Evolutionary conservation across 2,329 filamentous ascomycete species (phyloP), one percentile per base, ranked within the genome.

Genomic region (Paramyrothecium roridum): DNA sequence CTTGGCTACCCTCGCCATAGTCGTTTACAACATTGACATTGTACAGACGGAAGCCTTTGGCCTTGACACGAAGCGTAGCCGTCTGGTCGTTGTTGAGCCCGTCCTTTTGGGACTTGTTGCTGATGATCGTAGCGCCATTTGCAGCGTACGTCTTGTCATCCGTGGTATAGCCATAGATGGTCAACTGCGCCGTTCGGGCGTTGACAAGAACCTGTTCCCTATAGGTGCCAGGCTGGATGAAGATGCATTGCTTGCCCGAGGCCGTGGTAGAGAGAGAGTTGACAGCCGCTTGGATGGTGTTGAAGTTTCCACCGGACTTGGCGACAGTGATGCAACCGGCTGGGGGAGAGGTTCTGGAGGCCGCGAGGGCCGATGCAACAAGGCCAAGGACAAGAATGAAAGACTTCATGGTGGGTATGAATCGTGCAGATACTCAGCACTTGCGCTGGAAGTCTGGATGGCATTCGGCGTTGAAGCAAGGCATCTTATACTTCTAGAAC

Each of bases 191-290:
- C 3, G 70, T 73, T 53, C 81, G 76, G 1, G 68, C 65, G 7
- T 76, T 67, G 20, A 86, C 75, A 56, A 79, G 80, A 34, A 87
- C 82, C 62, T 86, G 83, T 65, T 86, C 83, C 19, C 70, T 72
- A 71, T 85, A 86, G 19, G 79, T 84, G 2, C 83, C 83, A 1
- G 64, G 59, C 30, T 67, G 68, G 45, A 72, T 67, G 62, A 73
- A 70, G 52, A 71, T 68, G n/a, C 71, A 63, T 58, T 75, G 72
- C 40, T 49, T 54, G 11, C 53, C 48, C 51, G 58, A 64, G 1
- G 86, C 85, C 2, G 75, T 76, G 66, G 88, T 88, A 43, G 64
- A 72, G 61, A 80, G 87, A 3, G 61, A 55, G 54, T 65, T 56
- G 34, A 65, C 58, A 16, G 62, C 62, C 3, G 54, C 50, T 54